Evolutionary conservation across 257 asterid genomes (phyloP), one percentile per base, ranked within the genome.

Genomic region (Solanum raphanifolium): DNA sequence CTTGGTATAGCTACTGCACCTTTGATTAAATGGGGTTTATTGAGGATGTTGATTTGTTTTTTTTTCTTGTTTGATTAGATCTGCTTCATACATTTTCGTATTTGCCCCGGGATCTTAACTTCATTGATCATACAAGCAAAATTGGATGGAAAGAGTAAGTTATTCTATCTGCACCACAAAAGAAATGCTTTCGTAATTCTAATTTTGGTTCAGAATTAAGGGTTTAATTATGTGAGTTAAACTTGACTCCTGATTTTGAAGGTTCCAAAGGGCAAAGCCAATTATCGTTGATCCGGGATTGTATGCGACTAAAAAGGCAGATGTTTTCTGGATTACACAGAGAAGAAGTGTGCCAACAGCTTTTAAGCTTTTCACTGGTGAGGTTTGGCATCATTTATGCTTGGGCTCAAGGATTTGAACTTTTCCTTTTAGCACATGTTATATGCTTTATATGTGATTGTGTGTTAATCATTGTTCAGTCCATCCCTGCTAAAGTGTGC

Each of bases 131-230:
- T 89, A 96, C 98, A 31, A 95, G 99, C 84, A 88, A 96, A 71
- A 96, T 96, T 90, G 99, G 99, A 52, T 96, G 99, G 99, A 96
- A 96, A 92, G 99, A 96, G 99, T 96, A 89, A 95, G 98, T 43
- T 48, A 27, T 41, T 43, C 65, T 69, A 60, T 85, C 41, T 69
- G 72, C 34, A 25, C 35, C 32, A 7, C 43, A 52, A 65, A 18
- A 41, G 23, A 21, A 27, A 29, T 38, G 88, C 87, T 52, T 71
- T 65, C 34, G 29, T 55, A 4, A 5, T 41, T n/a, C 23, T 36
- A 31, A 3, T 36, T 23, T 87, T 86, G 38, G 72, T 16, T 8
- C 46, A 71, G 89, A 43, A 81, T 35, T 86, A 18, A 43, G 65
- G 68, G 76, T 68, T 68, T 88, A 36, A 34, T 87, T 89, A 35